phyloP scores from a whole-genome alignment of 768 basidiomycete genomes.

The Tricholoma terreum region DNA sequence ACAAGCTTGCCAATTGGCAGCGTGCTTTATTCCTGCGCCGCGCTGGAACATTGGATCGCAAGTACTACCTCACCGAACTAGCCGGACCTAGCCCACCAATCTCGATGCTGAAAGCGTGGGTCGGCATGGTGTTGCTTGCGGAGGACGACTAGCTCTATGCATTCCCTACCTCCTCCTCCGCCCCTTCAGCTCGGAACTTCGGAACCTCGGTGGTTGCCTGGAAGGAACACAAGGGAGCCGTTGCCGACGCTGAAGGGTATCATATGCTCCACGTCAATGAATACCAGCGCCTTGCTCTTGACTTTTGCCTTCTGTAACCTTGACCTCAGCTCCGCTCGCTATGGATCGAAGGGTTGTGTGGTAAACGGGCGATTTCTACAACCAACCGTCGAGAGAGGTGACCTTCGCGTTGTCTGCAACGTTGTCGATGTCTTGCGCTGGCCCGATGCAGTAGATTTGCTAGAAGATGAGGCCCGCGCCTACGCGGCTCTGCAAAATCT shows the following conservation, averaged over 20 bases:
- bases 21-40: neutral
- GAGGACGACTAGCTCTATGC: neutral
- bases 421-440: neutral
- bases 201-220: neutral
- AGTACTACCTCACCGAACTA: neutral
- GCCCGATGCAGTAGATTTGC: neutral
- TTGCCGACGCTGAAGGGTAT: no score
- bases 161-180: neutral
- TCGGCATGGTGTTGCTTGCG: neutral
- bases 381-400: neutral
- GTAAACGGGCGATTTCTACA: neutral
- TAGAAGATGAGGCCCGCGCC: constrained; percentile 7
- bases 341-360: neutral
- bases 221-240: no score
- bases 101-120: neutral
- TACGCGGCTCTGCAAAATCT: neutral
- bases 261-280: no score
- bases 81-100: neutral
- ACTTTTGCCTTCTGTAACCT: constrained; percentile 14
- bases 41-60: neutral
- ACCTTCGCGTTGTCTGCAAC: neutral
- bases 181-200: neutral
- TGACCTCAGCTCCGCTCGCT: constrained; percentile 5
- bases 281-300: constrained; percentile 8
- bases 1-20: neutral